Evolutionary conservation across 306 rosid species (phyloP), one percentile per base, ranked within the genome.

Genomic region (Rosa chinensis): DNA sequence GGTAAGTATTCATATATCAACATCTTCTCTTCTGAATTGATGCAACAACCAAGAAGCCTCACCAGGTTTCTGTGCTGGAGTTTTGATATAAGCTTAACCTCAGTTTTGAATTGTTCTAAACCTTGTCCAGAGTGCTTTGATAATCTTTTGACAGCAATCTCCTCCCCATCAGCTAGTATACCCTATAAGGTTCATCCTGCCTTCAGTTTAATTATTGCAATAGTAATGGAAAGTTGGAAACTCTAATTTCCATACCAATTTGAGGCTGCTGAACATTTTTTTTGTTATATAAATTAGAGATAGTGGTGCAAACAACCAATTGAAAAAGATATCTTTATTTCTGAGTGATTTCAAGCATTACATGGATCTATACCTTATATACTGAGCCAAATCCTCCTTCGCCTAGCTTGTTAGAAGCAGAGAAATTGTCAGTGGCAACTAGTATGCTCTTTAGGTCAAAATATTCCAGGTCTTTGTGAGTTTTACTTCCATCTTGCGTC

Each of bases 41-140:
- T 77, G 85, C 90, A 88, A 7, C 85, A 88, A 23, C 97, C 94
- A 17, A 88, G 67, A 66, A 92, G 83, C 79, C 84, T 92, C 70
- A 88, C 94, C 71, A 90, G 93, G 70, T 92, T 92, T 40, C 91
- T 79, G 37, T 88, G 94, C 66, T 92, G 97, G 23, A 92, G 97
- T 82, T 88, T 90, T 5, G 91, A 89, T 56, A 92, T 92, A 55
- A 92, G 77, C 72, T 44, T 55, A 37, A 88, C 89, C 75, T 92
- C 93, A 53, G 84, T 92, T 81, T 88, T 92, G 64, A 92, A 92
- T 73, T 92, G 88, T 32, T 84, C 83, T 32, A 75, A 25, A 28
- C 97, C 94, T 85, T 90, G 94, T 50, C 90, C 85, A 3, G 97
- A 90, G 52, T 78, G 16, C 37, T 73, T 85, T 42, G 94, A 84